Base-by-base conservation (phyloP, 1,284 basidiomycete genomes). In the Phellinidium pouzarii region DNA sequence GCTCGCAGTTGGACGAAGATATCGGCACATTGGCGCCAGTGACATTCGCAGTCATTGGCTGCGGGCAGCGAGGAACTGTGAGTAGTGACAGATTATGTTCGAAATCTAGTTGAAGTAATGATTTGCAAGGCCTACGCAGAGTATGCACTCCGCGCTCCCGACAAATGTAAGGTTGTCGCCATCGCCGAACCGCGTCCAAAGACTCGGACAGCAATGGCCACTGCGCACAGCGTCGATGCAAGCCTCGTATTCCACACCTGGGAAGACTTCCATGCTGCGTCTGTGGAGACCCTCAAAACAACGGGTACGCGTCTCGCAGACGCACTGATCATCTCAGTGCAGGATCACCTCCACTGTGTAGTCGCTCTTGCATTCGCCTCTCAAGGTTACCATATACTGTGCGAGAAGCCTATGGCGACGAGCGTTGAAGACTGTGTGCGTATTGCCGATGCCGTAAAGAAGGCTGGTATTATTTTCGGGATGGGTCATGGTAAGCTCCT, bases 381-480 rank as follows among this genome's bases (percentile, higher is more conserved):
- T 50, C 86, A 88, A 62, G 88, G 89, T 1, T 93, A 92, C 64
- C 81, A 91, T 62, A 87, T 94, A 53, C 73, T 94, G 25, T 91
- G 90, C 65, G 90, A 94, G 74, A 94, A 93, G 65, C 91, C 90
- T 0, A 90, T 94, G 86, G 87, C 89, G 1, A 91, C 87, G 1
- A 77, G 65, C 50, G 62, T 87, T 36, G 71, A 75, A 47, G 87
- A 90, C 57, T 88, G 90, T 57, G 66, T 92, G 48, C 73, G 70
- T 63, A 92, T 93, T 73, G 82, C 88, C 56, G 71, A 72, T 42
- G 84, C 81, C 0, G 75, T 92, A 22, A 79, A 79, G 64, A 74
- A 80, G 29, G 76, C 80, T 2, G 78, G 77, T 0, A 73, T 80
- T 46, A 83, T 93, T 56, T 93, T 92, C 69, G 91, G 87, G 19